Percentiles rank a stretch among this genome's conserved stretches.
Conservation (phyloP, 768 basidiomycete species). For the Xanthoconium stramineum region DNA sequence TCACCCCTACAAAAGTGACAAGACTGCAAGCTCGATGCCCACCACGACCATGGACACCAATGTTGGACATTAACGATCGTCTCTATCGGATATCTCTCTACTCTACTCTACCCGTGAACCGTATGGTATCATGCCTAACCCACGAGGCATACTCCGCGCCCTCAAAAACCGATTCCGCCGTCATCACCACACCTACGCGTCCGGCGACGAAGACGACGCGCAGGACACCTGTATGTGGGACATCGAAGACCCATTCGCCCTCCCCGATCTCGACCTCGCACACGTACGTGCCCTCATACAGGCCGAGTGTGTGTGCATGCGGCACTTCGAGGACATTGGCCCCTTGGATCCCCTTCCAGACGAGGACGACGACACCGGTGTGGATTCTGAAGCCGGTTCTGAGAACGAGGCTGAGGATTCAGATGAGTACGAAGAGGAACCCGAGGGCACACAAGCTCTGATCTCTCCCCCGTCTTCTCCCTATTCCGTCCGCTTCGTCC, state of each 20-base stretch:
- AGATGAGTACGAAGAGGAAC: neutral
- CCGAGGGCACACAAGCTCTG: neutral
- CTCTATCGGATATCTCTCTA: too few relatives aligned
- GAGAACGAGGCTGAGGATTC: too few relatives aligned
- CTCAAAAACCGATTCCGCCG: too few relatives aligned
- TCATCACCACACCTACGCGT: neutral
- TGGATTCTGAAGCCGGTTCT: neutral
- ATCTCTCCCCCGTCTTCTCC: conserved; percentile 10
- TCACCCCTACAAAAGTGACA: too few relatives aligned
- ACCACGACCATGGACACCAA: too few relatives aligned
- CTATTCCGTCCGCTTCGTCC: neutral
- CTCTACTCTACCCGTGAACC: too few relatives aligned
- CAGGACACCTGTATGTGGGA: conserved; percentile 11
- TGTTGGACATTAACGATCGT: too few relatives aligned
- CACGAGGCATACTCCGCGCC: too few relatives aligned
- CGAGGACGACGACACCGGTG: neutral
- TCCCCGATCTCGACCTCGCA: neutral
- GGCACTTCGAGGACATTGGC: neutral
- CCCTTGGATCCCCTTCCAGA: neutral
- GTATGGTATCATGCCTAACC: too few relatives aligned
- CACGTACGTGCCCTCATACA: neutral
- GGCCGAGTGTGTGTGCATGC: neutral
- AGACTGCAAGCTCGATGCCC: too few relatives aligned
- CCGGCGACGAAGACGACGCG: neutral
- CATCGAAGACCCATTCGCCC: conserved; percentile 8